phyloP scores from a whole-genome alignment of 345 rosid genomes.

The Odontarrhena argentea region DNA sequence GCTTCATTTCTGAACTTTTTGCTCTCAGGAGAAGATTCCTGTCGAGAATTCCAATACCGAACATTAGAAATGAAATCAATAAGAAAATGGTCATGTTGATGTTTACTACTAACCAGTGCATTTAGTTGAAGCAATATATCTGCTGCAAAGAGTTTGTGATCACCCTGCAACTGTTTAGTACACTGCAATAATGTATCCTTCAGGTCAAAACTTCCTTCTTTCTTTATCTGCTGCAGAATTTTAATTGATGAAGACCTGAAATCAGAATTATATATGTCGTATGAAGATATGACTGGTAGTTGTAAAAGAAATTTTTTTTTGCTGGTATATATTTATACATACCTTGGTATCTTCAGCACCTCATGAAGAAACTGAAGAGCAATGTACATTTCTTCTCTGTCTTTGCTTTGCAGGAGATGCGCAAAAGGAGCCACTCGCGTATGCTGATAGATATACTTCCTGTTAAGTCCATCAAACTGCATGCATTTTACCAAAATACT shows the following conservation, averaged over 20 bases:
- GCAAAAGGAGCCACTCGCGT: constrained; percentile 66
- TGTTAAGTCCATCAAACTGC: constrained; percentile 82
- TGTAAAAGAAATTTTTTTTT: not conserved
- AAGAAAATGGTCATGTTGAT: not conserved
- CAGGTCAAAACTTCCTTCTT: constrained; percentile 57
- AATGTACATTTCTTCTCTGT: constrained; percentile 50
- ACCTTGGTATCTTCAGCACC: constrained; percentile 79
- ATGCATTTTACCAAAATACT: constrained; percentile 80
- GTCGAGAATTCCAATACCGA: constrained; percentile 22
- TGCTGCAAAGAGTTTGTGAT: constrained; percentile 68
- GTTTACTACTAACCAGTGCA: constrained; percentile 49
- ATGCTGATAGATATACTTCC: constrained; percentile 55
- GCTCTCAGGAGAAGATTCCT: constrained; percentile 61
- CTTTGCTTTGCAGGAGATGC: constrained; percentile 55
- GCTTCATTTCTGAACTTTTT: constrained; percentile 57
- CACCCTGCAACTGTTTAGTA: constrained; percentile 52
- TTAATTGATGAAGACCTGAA: constrained; percentile 68
- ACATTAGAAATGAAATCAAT: not conserved
- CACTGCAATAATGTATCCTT: constrained; percentile 51
- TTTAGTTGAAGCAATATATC: constrained; percentile 75
- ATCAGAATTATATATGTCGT: constrained; percentile 19
- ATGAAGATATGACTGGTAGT: constrained; percentile 1
- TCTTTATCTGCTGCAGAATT: constrained; percentile 60
- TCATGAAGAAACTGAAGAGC: constrained; percentile 83
- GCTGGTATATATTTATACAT: constrained; percentile 20